Percentiles rank a stretch among this genome's conserved stretches.
These are phyloP conservation scores for Colletotrichum ledebouriae DNA, from an alignment of 2,329 filamentous ascomycete genomes.

Conservation along the genomic window DNA sequence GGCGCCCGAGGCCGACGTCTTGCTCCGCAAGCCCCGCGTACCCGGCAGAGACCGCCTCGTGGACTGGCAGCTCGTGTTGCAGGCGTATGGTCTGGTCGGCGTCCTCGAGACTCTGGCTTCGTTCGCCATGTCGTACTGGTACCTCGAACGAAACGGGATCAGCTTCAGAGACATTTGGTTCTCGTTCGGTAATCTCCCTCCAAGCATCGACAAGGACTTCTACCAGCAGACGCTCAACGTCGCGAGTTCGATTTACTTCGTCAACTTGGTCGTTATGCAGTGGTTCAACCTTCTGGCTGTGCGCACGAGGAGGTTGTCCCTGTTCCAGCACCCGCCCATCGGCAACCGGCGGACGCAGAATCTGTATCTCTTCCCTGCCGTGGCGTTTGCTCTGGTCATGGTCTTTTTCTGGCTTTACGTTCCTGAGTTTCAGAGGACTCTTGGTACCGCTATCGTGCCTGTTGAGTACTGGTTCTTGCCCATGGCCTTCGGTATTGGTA, in stretches of 20 bases:
- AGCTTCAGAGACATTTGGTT: constrained; percentile 77
- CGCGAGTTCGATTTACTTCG: constrained; percentile 82
- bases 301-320: constrained; percentile 73
- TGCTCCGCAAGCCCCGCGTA: constrained; percentile 76
- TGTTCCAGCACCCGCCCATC: constrained; percentile 79
- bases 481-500: constrained; percentile 74
- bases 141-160: constrained; percentile 72
- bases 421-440: constrained; percentile 70
- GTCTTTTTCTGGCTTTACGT: constrained; percentile 80
- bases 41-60: constrained; percentile 79
- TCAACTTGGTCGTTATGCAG: constrained; percentile 86
- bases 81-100: constrained; percentile 80
- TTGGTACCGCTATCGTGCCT: constrained; percentile 74
- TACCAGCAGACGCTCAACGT: constrained; percentile 70
- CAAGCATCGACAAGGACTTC: constrained; percentile 64
- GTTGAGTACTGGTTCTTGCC: constrained; percentile 84
- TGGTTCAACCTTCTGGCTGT: constrained; percentile 82
- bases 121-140: constrained; percentile 77
- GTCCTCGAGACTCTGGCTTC: constrained; percentile 71
- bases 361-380: constrained; percentile 76
- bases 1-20: constrained; percentile 80
- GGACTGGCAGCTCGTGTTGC: constrained; percentile 78
- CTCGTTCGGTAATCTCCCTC: constrained; percentile 69
- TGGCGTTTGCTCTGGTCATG: constrained; percentile 77
- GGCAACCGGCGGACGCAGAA: constrained; percentile 77